A percentile compares a stretch with the other conserved stretches of the same genome.
Evolutionary conservation across 768 basidiomycete genomes (phyloP).

Genomic region (Russula abietina): DNA sequence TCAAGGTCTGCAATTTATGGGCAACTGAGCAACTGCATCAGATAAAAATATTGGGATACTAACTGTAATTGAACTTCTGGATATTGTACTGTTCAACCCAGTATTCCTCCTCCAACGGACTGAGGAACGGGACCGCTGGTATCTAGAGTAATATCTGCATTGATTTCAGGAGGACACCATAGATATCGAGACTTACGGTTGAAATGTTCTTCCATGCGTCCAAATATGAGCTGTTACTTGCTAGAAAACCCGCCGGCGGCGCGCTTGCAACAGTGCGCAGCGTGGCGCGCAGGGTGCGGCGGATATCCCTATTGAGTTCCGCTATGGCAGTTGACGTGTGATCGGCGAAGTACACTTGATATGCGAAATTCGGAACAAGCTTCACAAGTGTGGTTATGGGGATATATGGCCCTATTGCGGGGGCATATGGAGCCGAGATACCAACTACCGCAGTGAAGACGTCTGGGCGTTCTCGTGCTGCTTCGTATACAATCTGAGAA

Average conservation of each 20-base stretch:
- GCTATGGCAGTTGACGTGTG: constrained; percentile 42
- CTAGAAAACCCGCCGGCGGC: constrained; percentile 51
- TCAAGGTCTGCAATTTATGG: constrained; percentile 44
- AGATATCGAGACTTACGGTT: constrained; percentile 32
- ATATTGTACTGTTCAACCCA: constrained; percentile 54
- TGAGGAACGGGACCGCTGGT: constrained; percentile 56
- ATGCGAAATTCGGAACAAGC: constrained; percentile 48
- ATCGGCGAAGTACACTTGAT: constrained; percentile 51
- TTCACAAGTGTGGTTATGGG: constrained; percentile 41
- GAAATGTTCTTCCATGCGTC: constrained; percentile 44
- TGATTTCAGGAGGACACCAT: background rate
- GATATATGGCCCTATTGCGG: constrained; percentile 41
- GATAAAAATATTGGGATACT: constrained; percentile 27
- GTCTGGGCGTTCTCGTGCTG: constrained; percentile 62
- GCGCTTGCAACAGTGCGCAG: constrained; percentile 48
- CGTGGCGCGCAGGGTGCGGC: constrained; percentile 52
- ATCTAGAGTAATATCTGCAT: constrained; percentile 36
- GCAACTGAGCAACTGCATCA: background rate
- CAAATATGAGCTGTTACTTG: constrained; percentile 44
- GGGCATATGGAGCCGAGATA: constrained; percentile 57
- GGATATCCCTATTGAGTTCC: constrained; percentile 53
- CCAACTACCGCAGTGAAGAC: constrained; percentile 56
- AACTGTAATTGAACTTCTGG: constrained; percentile 59
- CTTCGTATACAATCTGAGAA: constrained; percentile 58
- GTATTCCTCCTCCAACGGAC: constrained; percentile 58